Evolutionary conservation across 2,329 filamentous ascomycete genomes (phyloP).

Genomic region (Botrytis porri): DNA sequence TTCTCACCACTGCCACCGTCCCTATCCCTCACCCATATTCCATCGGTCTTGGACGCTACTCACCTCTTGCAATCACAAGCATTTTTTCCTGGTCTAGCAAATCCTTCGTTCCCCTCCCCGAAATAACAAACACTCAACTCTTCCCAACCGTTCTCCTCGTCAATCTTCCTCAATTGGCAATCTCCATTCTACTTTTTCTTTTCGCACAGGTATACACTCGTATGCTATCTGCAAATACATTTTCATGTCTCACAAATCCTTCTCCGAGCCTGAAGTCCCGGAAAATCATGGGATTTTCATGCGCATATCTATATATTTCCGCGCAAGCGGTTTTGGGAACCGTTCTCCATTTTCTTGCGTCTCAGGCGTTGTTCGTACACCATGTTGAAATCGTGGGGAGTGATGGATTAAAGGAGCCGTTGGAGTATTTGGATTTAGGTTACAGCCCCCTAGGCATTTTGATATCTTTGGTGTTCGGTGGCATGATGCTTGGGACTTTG

Average conservation of each 20-base stretch:
- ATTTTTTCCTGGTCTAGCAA: constrained; percentile 11
- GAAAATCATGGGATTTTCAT: constrained; percentile 1
- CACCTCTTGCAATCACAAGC: neutral
- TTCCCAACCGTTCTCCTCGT: constrained; percentile 38
- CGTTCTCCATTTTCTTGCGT: constrained; percentile 3
- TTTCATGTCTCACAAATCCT: constrained; percentile 10
- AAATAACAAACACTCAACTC: constrained; percentile 20
- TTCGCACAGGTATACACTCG: constrained; percentile 47
- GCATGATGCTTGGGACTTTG: neutral
- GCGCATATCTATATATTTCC: neutral
- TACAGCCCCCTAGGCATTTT: constrained; percentile 15
- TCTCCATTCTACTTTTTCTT: constrained; percentile 47
- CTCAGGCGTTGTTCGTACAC: constrained; percentile 12
- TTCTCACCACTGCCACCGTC: constrained; percentile 13
- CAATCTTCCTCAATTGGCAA: constrained; percentile 47
- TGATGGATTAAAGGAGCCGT: neutral
- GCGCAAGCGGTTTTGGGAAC: neutral
- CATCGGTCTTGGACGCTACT: neutral
- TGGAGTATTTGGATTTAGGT: constrained; percentile 12
- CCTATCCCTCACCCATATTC: constrained; percentile 6
- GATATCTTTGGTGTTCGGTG: constrained; percentile 4
- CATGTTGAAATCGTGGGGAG: neutral
- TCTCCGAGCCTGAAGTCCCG: neutral
- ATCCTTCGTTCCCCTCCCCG: neutral
- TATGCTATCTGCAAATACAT: constrained; percentile 49